These are phyloP conservation scores for Piromyces finnis DNA, from an alignment of 192 early-diverging fungal genomes.

Conservation along the genomic window DNA sequence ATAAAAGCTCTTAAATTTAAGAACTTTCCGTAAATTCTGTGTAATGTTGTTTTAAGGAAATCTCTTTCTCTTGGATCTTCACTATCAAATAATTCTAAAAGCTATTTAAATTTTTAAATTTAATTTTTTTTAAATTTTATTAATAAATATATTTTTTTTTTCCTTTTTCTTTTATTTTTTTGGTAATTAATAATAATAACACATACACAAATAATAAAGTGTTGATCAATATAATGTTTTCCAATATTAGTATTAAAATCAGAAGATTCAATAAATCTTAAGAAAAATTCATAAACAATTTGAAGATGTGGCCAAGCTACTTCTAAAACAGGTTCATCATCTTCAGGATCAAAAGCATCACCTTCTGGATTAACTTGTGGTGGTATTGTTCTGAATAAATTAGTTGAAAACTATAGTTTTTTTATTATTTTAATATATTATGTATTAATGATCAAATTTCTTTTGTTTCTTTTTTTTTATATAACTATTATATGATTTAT, in stretches of 20 bases:
- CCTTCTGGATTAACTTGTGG: constrained; percentile 88
- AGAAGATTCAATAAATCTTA: constrained; percentile 91
- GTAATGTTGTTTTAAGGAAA: constrained; percentile 93
- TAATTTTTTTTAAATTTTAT: background rate
- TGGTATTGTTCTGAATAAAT: constrained; percentile 91
- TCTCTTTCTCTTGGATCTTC: constrained; percentile 98
- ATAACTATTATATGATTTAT: too few relatives aligned
- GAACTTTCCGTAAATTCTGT: constrained; percentile 97
- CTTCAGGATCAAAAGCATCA: constrained; percentile 96
- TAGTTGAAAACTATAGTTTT: constrained; percentile 56
- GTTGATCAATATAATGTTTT: constrained; percentile 89
- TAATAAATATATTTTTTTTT: too few relatives aligned
- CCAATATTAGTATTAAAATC: constrained; percentile 96
- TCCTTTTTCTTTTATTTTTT: too few relatives aligned
- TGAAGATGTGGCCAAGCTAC: constrained; percentile 95
- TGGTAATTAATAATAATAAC: too few relatives aligned
- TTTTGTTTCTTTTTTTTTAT: too few relatives aligned
- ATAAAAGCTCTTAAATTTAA: constrained; percentile 93
- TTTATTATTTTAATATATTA: background rate
- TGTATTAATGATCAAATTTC: background rate
- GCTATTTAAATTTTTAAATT: too few relatives aligned
- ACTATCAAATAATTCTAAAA: constrained; percentile 92
- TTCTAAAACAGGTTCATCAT: constrained; percentile 96
- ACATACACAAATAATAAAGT: constrained; percentile 73
- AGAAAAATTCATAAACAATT: constrained; percentile 95